A percentile compares a stretch with the other conserved stretches of the same genome.
These are phyloP conservation scores for Taxillus chinensis DNA, from an alignment of 164 flowering plant genomes.

Conservation along the genomic window DNA sequence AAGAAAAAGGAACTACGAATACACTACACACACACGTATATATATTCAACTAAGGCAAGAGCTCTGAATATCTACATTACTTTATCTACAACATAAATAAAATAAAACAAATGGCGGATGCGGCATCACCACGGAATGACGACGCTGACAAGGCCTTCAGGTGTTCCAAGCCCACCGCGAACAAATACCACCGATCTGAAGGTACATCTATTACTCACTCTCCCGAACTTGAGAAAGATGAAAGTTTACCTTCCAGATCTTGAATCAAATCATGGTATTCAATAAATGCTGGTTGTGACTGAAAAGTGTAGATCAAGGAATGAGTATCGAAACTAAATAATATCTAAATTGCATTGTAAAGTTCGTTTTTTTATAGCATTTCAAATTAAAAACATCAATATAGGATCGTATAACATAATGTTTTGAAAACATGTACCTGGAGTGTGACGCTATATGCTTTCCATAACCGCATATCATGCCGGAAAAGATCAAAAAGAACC, in stretches of 20 bases:
- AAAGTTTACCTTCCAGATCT: conserved; percentile 63
- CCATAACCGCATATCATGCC: conserved; percentile 79
- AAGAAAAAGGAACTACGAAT: too few relatives aligned
- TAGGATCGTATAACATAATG: background rate
- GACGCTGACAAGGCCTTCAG: too few relatives aligned
- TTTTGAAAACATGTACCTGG: conserved; percentile 39
- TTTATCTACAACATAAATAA: too few relatives aligned
- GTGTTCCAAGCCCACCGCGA: background rate
- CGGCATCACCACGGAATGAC: too few relatives aligned
- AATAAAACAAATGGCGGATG: too few relatives aligned
- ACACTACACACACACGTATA: too few relatives aligned
- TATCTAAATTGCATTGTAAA: background rate
- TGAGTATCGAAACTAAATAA: background rate
- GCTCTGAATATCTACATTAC: too few relatives aligned
- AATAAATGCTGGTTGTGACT: conserved; percentile 67
- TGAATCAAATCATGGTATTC: conserved; percentile 73
- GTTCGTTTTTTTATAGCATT: too few relatives aligned
- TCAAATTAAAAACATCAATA: background rate
- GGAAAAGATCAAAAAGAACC: conserved; percentile 90
- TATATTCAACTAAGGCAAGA: too few relatives aligned
- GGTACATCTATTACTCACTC: conserved; percentile 3
- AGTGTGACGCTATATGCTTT: conserved; percentile 70
- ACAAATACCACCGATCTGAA: background rate
- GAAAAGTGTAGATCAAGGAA: conserved; percentile 4
- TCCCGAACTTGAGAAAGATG: conserved; percentile 24